Evolutionary conservation across 2,329 filamentous ascomycete species (phyloP).

Genomic region (Verticillium alfalfae): DNA sequence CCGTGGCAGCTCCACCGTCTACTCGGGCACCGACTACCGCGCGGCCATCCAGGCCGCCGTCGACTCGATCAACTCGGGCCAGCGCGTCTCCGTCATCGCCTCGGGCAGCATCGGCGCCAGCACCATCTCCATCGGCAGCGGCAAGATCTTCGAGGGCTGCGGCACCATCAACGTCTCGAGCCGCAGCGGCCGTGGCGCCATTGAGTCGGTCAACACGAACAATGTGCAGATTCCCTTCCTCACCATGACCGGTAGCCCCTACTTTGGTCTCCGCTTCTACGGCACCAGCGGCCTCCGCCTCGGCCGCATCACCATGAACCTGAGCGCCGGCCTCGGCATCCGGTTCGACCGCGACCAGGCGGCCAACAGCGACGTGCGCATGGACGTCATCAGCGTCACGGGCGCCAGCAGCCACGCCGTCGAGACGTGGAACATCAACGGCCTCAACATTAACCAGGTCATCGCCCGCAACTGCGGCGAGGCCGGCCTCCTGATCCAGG

Average conservation of each 20-base stretch:
- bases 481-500: slow-evolving; percentile 50
- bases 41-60: slow-evolving; percentile 49
- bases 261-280: slow-evolving; percentile 52
- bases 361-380: slow-evolving; percentile 46
- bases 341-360: slow-evolving; percentile 51
- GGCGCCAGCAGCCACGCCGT: slow-evolving; percentile 51
- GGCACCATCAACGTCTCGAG: slow-evolving; percentile 45
- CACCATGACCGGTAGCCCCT: slow-evolving; percentile 51
- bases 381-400: slow-evolving; percentile 44
- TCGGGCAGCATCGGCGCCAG: slow-evolving; percentile 49
- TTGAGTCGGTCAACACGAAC: slow-evolving; percentile 42
- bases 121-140: slow-evolving; percentile 43
- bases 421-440: slow-evolving; percentile 55
- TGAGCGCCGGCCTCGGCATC: slow-evolving; percentile 48
- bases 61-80: slow-evolving; percentile 43
- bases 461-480: slow-evolving; percentile 49
- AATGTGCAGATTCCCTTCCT: slow-evolving; percentile 51
- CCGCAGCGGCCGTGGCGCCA: slow-evolving; percentile 41
- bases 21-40: slow-evolving; percentile 47
- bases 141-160: slow-evolving; percentile 54
- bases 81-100: slow-evolving; percentile 48
- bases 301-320: slow-evolving; percentile 48
- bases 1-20: slow-evolving; percentile 37
- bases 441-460: slow-evolving; percentile 43
- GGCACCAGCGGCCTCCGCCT: slow-evolving; percentile 42